Evolutionary conservation across 2,329 filamentous ascomycete genomes (phyloP), one percentile per base, ranked within the genome.

Genomic region (Nothophoma quercina): DNA sequence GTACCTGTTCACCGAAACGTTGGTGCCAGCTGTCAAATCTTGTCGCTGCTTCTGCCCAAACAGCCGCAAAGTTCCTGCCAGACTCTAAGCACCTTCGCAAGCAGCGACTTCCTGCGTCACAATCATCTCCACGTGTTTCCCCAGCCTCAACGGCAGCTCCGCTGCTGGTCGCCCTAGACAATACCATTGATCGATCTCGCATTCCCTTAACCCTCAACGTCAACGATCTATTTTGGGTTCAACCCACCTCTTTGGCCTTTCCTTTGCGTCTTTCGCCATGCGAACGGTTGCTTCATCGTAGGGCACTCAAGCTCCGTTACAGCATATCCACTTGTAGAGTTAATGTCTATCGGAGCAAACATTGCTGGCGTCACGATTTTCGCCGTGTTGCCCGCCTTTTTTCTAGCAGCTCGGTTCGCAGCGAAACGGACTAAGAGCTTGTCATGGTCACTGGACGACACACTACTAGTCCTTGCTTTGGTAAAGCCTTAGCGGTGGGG

Each of bases 381-480:
- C 26, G 53, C 62, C 12, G 29, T 57, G 5, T 35, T 65, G 26
- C 50, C 62, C 22, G 55, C 60, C 16, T 33, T 62, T 13, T 67
- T 64, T 35, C 39, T 66, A 7, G 18, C 53, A 12, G 62, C 59
- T 13, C 64, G 68, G 12, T 56, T 60, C 45, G 32, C 32, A 8
- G 50, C 61, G 25, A 70, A 69, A 54, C 56, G 52, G 13, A 56
- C 57, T 40, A 62, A 49, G 42, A 38, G 48, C 8, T 30, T 60
- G 7, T 26, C 42, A 28, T 63, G 59, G 55, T 54, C 60, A 5
- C 46, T 52, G 7, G 63, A 70, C 38, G 66, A 70, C 38, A 60
- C 52, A 18, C 51, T 69, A 10, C 44, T 70, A 12, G 21, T 61
- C 10, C 44, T 59, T 23, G 57, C 67, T 22, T 39, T 68, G 39